A percentile compares a stretch with the other conserved stretches of the same genome.
These are phyloP conservation scores for Coelastrella sp. DNA, from an alignment of 139 green algal genomes.

Conservation along the genomic window DNA sequence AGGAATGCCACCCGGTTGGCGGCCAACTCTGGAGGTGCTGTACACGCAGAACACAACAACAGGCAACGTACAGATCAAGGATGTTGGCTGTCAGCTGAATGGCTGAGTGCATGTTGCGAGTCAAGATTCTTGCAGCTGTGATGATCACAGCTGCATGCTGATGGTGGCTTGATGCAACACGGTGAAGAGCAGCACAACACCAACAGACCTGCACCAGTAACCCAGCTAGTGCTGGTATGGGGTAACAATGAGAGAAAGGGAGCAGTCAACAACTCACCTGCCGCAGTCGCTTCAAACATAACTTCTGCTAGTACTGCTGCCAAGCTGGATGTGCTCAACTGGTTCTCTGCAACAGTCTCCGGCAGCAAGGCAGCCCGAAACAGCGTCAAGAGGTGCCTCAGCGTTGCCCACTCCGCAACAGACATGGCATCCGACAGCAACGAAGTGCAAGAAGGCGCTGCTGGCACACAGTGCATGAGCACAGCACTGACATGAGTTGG, in stretches of 20 bases:
- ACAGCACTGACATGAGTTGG: constrained; percentile 21
- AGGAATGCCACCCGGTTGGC: constrained; percentile 46
- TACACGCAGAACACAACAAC: background rate
- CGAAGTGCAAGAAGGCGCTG: background rate
- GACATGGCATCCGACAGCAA: constrained; percentile 47
- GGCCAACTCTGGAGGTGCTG: constrained; percentile 20
- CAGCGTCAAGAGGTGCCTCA: constrained; percentile 14
- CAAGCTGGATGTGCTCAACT: background rate
- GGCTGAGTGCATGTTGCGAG: no score
- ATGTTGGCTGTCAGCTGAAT: no score
- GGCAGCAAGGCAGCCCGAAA: constrained; percentile 11
- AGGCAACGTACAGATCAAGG: background rate
- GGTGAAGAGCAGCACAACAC: no score
- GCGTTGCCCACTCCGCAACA: constrained; percentile 40
- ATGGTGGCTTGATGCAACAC: background rate
- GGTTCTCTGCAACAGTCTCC: background rate
- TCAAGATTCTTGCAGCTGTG: background rate
- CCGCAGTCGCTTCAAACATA: constrained; percentile 4
- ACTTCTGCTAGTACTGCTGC: constrained; percentile 28
- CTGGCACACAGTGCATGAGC: constrained; percentile 44
- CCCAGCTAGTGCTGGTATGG: background rate
- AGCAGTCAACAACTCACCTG: background rate
- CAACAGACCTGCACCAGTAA: no score
- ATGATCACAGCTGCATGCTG: background rate
- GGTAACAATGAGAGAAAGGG: background rate